Evolutionary conservation across 306 rosid genomes (phyloP), one percentile per base, ranked within the genome.

Genomic region (Betula pendula): DNA sequence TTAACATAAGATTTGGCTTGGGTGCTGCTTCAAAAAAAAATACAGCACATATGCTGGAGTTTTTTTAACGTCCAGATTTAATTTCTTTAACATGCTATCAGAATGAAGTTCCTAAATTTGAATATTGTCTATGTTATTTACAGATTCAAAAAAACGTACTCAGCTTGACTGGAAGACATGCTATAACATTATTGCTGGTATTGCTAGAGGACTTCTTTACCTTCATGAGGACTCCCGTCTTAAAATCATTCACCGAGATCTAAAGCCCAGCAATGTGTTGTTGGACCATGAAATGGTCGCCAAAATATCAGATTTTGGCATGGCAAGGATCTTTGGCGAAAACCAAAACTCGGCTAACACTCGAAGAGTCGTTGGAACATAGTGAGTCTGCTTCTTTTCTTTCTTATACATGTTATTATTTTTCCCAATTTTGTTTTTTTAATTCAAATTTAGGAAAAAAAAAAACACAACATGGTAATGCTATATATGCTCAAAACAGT

Each of bases 211-310:
- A 49, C 76, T 82, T 50, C 56, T 74, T 16, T 82, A 78, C 70
- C 82, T 82, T 62, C 86, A 82, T 0, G 83, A 82, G 53, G 86
- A 82, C 31, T 82, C 77, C 1, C 15, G 65, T 35, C 80, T 59
- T 24, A 78, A 17, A 43, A 60, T 82, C 15, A 78, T 82, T 69
- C 86, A 82, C 42, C 43, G 83, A 50, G 82, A 82, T 70, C 78
- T 82, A 6, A 82, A 82, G 48, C 80, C 86, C 2, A 78, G 19
- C 56, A 82, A 82, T 52, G 74, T 82, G 10, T 53, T 82, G 22
- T 45, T 82, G 13, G 74, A 82, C 70, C 16, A 50, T 2, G 76
- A 82, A 16, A 74, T 78, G 80, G 70, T 50, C 10, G 73, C 65
- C 3, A 82, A 78, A 74, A 82, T 78, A 58, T 74, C 83, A 16